A percentile compares a stretch with the other conserved stretches of the same genome.
These are phyloP conservation scores for Sugiyamaella lignohabitans DNA, from an alignment of 805 yeast species.

Conservation along the genomic window DNA sequence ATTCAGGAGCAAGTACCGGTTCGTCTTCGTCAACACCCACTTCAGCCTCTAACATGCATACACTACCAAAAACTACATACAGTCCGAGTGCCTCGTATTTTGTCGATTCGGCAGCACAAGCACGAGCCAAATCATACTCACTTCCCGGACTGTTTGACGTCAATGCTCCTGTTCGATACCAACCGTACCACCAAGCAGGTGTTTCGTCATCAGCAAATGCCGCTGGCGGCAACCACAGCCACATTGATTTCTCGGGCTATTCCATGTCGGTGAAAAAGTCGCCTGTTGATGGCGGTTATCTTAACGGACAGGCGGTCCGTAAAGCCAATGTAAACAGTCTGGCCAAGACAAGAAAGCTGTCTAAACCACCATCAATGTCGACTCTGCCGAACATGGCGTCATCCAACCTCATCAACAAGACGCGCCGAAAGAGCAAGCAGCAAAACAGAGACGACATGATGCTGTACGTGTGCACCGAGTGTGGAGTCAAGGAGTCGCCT, in stretches of 20 bases:
- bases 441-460: constrained; percentile 8
- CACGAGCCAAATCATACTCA: constrained; percentile 19
- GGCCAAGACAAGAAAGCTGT: not conserved
- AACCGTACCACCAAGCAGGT: constrained; percentile 9
- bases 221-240: not conserved
- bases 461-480: constrained; percentile 49
- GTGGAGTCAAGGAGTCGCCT: constrained; percentile 71
- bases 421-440: constrained; percentile 8
- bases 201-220: not conserved
- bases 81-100: constrained; percentile 4
- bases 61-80: not conserved
- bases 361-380: not conserved
- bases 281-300: not conserved
- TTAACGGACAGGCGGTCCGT: not conserved
- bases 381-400: not conserved
- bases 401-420: not conserved
- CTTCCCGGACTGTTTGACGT: constrained; percentile 17
- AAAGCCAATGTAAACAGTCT: not conserved
- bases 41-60: constrained; percentile 4
- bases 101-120: constrained; percentile 2
- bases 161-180: constrained; percentile 4
- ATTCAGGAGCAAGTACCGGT: not conserved
- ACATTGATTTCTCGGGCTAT: constrained; percentile 18
- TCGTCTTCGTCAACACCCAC: not conserved
- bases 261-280: constrained; percentile 8